Percentiles rank a stretch among this genome's conserved stretches.
Evolutionary conservation across 1,284 basidiomycete species (phyloP).

Genomic region (Austroboletus novae-zelandiae): DNA sequence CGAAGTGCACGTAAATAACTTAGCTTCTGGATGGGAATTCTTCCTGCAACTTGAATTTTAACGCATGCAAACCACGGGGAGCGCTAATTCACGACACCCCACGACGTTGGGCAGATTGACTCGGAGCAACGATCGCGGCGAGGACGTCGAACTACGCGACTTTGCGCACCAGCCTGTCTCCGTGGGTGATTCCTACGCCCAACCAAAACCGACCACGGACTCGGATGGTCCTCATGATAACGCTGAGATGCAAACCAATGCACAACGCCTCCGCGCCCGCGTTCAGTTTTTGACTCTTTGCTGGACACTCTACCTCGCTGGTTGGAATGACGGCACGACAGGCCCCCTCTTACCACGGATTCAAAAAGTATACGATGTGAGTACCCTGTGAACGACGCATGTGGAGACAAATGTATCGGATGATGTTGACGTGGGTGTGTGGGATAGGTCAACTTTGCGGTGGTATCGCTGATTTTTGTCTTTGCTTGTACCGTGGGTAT

Average conservation of each 20-base stretch:
- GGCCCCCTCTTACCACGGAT: conserved; percentile 33
- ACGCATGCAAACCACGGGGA: conserved; percentile 2
- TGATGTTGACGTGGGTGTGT: background rate
- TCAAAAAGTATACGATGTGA: conserved; percentile 30
- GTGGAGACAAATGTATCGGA: background rate
- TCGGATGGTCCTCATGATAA: background rate
- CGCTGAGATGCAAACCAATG: conserved; percentile 10
- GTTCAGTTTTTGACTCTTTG: conserved; percentile 31
- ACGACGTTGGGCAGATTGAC: background rate
- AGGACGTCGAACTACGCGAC: conserved; percentile 11
- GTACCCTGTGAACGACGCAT: background rate
- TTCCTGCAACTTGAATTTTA: too few relatives aligned
- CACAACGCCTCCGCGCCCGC: conserved; percentile 21
- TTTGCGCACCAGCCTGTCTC: conserved; percentile 3
- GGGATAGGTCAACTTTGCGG: conserved; percentile 25
- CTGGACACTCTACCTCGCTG: conserved; percentile 30
- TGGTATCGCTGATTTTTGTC: conserved; percentile 35
- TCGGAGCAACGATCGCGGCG: background rate
- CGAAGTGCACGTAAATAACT: too few relatives aligned
- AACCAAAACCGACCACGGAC: background rate
- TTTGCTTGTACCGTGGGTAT: conserved; percentile 29
- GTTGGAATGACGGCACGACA: conserved; percentile 35
- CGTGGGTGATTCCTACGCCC: background rate
- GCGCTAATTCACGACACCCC: conserved; percentile 10
- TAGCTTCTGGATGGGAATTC: too few relatives aligned